A percentile compares a stretch with the other conserved stretches of the same genome.
Evolutionary conservation across 495 filamentous ascomycete species (phyloP).

Genomic region (Hypoxylon subgilvum): DNA sequence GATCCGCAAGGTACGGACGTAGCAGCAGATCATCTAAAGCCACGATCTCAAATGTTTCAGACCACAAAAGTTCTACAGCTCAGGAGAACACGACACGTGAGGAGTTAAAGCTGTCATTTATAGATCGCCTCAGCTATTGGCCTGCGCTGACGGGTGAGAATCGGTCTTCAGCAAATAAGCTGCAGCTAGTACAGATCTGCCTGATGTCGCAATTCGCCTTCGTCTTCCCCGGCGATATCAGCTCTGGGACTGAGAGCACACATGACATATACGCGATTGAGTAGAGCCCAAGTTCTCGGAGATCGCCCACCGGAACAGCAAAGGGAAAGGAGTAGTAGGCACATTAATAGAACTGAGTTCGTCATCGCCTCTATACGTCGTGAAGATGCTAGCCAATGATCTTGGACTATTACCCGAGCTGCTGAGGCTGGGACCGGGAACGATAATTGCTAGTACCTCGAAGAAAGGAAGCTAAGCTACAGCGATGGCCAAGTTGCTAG

Average conservation of each 20-base stretch:
- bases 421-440: constrained; percentile 24
- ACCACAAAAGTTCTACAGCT: constrained; percentile 8
- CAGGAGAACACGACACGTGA: constrained; percentile 24
- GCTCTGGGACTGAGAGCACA: no score
- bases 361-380: constrained; percentile 11
- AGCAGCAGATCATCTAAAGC: constrained; percentile 39
- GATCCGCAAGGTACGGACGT: constrained; percentile 44
- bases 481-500: constrained; percentile 4
- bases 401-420: constrained; percentile 31
- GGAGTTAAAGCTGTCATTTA: background rate
- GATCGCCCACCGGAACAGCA: background rate
- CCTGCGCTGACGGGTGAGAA: no score
- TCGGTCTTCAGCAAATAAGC: background rate
- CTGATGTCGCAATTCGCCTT: background rate
- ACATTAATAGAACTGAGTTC: constrained; percentile 3
- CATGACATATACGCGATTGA: no score
- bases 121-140: constrained; percentile 2
- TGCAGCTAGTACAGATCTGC: background rate
- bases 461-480: constrained; percentile 9
- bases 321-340: constrained; percentile 1
- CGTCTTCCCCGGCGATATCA: no score
- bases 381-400: constrained; percentile 22
- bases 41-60: constrained; percentile 41
- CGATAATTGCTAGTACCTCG: constrained; percentile 13
- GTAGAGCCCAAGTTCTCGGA: no score